A percentile compares a stretch with the other conserved stretches of the same genome.
phyloP scores from a whole-genome alignment of 2,329 filamentous ascomycete species.

The Fusarium albidum region DNA sequence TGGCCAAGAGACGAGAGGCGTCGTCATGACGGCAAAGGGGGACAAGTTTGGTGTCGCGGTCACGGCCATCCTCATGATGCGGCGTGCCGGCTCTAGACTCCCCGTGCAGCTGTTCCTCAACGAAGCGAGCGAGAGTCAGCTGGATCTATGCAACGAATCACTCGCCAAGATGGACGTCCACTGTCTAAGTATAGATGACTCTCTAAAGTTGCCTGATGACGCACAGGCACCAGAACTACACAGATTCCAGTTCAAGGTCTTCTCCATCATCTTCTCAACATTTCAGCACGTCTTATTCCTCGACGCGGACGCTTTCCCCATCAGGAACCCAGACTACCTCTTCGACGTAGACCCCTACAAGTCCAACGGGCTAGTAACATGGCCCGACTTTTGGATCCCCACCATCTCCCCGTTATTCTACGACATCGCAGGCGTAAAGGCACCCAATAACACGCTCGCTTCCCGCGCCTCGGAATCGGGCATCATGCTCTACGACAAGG shows the following conservation, averaged over 20 bases:
- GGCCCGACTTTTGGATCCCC: conserved; percentile 39
- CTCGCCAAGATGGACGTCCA: conserved; percentile 13
- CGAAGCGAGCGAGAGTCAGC: conserved; percentile 22
- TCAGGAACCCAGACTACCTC: conserved; percentile 29
- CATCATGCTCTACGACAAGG: conserved; percentile 34
- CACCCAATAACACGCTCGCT: conserved; percentile 25
- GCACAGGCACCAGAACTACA: conserved; percentile 24
- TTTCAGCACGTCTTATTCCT: conserved; percentile 36
- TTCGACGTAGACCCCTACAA: conserved; percentile 31
- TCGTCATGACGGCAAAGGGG: conserved; percentile 35
- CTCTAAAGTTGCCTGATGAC: conserved; percentile 13
- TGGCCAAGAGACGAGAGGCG: conserved; percentile 21
- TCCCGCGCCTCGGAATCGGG: conserved; percentile 35
- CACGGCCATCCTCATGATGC: conserved; percentile 34
- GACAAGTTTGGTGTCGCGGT: conserved; percentile 27
- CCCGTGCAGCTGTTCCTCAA: conserved; percentile 33
- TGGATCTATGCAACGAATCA: conserved; percentile 11
- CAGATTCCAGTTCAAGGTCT: conserved; percentile 33
- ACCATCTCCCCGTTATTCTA: conserved; percentile 37
- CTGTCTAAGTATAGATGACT: conserved; percentile 36
- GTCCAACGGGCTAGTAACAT: conserved; percentile 30
- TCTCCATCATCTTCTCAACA: conserved; percentile 35
- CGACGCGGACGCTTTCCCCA: conserved; percentile 36
- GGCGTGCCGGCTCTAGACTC: conserved; percentile 29
- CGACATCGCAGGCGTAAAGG: conserved; percentile 21